phyloP scores from a whole-genome alignment of 2,329 filamentous ascomycete genomes.

The Fusarium tanahbumbuense region DNA sequence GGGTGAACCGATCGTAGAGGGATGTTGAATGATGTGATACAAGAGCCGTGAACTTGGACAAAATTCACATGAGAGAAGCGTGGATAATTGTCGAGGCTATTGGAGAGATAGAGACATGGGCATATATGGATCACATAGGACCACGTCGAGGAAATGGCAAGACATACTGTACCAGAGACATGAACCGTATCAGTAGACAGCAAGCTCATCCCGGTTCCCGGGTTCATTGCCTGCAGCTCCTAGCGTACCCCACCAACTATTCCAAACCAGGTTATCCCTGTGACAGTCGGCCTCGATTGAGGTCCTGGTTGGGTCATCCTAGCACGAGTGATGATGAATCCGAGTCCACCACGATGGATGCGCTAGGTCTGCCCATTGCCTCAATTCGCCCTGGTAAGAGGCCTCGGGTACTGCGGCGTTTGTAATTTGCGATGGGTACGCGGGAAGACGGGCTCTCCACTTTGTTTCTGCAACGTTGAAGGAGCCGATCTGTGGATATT shows the following conservation, averaged over 20 bases:
- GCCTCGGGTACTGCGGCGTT: neutral
- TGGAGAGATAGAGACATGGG: neutral
- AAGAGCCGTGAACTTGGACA: neutral
- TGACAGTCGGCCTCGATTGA: neutral
- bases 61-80: neutral
- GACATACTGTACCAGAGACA: neutral
- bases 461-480: neutral
- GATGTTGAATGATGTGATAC: neutral
- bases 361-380: neutral
- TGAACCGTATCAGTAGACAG: neutral
- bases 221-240: constrained; percentile 4
- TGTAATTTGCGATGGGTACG: neutral
- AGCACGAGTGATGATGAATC: neutral
- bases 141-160: neutral
- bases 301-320: neutral
- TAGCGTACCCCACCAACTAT: neutral
- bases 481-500: constrained; percentile 5
- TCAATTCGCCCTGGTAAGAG: neutral
- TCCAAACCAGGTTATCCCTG: neutral
- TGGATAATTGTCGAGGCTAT: neutral
- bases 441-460: neutral
- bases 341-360: neutral
- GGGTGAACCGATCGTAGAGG: neutral
- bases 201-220: neutral
- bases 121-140: neutral